Percentiles rank a stretch among this genome's conserved stretches.
Evolutionary conservation across 2,329 filamentous ascomycete species (phyloP).

Genomic region (Fusarium tupiense): DNA sequence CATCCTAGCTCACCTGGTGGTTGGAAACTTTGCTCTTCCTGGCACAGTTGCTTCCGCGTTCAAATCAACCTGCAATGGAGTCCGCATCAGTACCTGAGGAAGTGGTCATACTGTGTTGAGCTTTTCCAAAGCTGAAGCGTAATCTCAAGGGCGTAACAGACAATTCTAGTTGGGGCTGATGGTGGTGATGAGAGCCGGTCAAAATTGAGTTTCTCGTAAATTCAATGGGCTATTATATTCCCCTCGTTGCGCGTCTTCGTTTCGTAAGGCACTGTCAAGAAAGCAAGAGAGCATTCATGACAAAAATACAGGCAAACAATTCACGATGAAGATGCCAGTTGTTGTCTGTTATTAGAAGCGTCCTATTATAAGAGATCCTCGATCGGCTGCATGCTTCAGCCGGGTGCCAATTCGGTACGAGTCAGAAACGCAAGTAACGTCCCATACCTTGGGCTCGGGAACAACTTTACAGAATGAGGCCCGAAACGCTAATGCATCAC

Average conservation of each 20-base stretch:
- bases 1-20: background rate
- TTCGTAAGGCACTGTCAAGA: no score
- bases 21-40: background rate
- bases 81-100: background rate
- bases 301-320: no score
- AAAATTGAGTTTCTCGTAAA: no score
- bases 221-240: no score
- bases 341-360: background rate
- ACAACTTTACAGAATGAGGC: background rate
- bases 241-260: no score
- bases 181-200: background rate
- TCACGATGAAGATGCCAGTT: no score
- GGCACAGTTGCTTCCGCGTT: background rate
- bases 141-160: no score
- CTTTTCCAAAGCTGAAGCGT: background rate
- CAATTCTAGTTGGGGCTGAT: background rate
- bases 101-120: no score
- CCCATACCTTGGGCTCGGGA: background rate
- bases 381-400: background rate
- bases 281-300: no score
- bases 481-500: constrained; percentile 4
- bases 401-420: background rate
- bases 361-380: background rate
- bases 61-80: background rate
- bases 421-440: background rate